These are phyloP conservation scores for Fusarium tjaetaba DNA, from an alignment of 2,329 filamentous ascomycete species.

Conservation along the genomic window DNA sequence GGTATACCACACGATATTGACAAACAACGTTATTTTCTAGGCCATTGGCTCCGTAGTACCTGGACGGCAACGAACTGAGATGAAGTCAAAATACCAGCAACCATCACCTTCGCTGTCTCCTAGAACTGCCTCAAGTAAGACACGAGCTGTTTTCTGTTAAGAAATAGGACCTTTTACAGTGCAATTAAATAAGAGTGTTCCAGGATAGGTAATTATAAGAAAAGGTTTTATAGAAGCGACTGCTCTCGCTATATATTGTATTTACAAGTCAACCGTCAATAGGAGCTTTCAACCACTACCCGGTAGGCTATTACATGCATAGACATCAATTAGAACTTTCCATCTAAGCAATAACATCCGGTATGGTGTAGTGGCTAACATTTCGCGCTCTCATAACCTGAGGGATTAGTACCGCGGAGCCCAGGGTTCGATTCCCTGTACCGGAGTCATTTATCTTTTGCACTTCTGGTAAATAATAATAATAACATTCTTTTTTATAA, in stretches of 20 bases:
- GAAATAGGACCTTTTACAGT: neutral
- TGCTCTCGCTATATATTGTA: accelerated
- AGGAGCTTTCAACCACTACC: neutral
- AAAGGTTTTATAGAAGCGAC: no score
- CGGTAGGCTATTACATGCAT: accelerated
- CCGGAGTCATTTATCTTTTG: constrained; percentile 28
- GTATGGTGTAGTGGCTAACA: constrained; percentile 50
- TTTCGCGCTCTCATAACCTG: constrained; percentile 46
- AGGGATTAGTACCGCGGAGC: constrained; percentile 40
- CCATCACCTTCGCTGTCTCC: no score
- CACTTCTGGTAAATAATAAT: neutral
- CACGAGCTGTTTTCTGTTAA: neutral
- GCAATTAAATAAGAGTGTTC: no score
- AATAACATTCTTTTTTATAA: neutral
- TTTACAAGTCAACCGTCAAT: neutral
- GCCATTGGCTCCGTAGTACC: neutral
- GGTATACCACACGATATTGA: accelerated
- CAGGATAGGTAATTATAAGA: neutral
- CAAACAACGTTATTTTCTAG: neutral
- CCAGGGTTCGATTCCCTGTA: constrained; percentile 45
- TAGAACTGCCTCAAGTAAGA: neutral
- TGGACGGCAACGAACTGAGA: neutral
- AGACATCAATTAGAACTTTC: accelerated
- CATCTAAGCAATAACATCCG: constrained; percentile 18
- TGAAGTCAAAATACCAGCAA: neutral